Base-by-base conservation (phyloP, 2,329 filamentous ascomycete genomes). In the Dactylellina drechsleri region DNA sequence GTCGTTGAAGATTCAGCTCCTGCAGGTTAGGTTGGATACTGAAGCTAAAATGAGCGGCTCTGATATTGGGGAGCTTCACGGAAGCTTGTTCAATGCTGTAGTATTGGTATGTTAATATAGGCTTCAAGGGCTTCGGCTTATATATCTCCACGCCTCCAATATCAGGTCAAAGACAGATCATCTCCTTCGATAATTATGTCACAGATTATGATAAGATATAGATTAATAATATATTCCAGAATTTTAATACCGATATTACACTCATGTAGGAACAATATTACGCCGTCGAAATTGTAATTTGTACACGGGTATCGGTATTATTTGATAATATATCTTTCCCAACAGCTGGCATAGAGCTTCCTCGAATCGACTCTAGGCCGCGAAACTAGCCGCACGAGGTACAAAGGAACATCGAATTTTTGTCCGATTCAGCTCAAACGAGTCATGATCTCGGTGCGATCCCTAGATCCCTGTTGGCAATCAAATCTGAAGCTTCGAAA, bases 261-360 rank as follows among this genome's bases (percentile, higher is more conserved):
- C 49, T 49, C 58, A 50, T 5, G 36, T 43, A 58, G 5, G 16
- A 56, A 53, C 20, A 13, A 53, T 53, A 53, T 53, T 53, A 53
- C n/a, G 23, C 7, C 31, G 31, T 36, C 31, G 5, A 36, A 36
- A 36, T 36, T 36, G 43, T n/a, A n/a, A 47, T 47, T 12, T 56
- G 15, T 10, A 31, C 13, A 36, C n/a, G 7, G 41, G 40, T 56
- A 56, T 28, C 16, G 50, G 8, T 45, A 43, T 58, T 36, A 45
- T 58, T 41, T 36, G 31, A 36, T 36, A 36, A 36, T 36, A 36
- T 36, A 36, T 36, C 10, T 36, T 58, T 60, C 68, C 45, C 56
- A 56, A 66, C 56, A 66, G 70, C 60, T 74, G 62, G 70, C 50
- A 67, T 74, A 23, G 70, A 67, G 56, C 62, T 74, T 45, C 57